These are phyloP conservation scores for Musa schizocarpa DNA, from an alignment of 176 grass and related monocot genomes.

Conservation along the genomic window DNA sequence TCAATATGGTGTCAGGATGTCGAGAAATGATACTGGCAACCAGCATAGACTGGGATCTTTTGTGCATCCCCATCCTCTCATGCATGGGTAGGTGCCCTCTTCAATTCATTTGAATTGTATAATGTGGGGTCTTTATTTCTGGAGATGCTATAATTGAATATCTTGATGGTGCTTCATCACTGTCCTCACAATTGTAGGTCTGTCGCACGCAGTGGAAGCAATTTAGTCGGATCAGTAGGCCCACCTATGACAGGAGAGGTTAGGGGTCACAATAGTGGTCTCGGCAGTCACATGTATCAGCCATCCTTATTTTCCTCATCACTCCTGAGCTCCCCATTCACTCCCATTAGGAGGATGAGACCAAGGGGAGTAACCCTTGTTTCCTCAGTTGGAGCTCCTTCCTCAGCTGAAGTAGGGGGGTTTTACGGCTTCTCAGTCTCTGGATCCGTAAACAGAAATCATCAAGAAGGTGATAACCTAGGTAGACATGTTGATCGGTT, in stretches of 20 bases:
- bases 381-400: constrained; percentile 53
- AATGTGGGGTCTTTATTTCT: no score
- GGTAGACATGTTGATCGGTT: constrained; percentile 39
- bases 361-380: constrained; percentile 64
- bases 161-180: not conserved
- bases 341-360: constrained; percentile 53
- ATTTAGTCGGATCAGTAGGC: constrained; percentile 44
- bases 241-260: constrained; percentile 42
- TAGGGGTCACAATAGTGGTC: constrained; percentile 52
- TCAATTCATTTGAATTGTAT: no score
- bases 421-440: constrained; percentile 47
- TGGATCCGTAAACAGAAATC: constrained; percentile 35
- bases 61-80: constrained; percentile 49
- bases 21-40: constrained; percentile 48
- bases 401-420: constrained; percentile 43
- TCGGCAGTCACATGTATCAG: constrained; percentile 46
- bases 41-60: constrained; percentile 63
- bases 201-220: constrained; percentile 50
- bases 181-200: constrained; percentile 26
- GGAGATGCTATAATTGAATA: no score
- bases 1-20: constrained; percentile 49
- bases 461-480: constrained; percentile 37
- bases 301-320: constrained; percentile 40
- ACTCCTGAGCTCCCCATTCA: constrained; percentile 37
- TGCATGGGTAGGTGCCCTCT: constrained; percentile 49